phyloP scores from a whole-genome alignment of 2,329 filamentous ascomycete genomes.

The Dactylellina drechsleri region DNA sequence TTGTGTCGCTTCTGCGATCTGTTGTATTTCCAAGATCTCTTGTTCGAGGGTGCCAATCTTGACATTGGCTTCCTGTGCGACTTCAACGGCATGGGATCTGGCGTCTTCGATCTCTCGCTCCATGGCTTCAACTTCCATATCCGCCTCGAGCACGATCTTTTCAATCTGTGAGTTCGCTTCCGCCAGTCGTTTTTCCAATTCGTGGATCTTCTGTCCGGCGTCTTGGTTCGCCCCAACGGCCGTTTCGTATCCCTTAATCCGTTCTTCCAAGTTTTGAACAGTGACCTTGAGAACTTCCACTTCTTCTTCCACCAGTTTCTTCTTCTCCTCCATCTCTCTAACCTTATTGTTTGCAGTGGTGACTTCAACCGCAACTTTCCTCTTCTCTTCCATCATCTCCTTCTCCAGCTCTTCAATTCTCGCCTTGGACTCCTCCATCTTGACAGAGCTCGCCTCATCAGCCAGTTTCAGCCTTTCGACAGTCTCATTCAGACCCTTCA shows the following conservation, averaged over 20 bases:
- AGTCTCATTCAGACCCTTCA: conserved; percentile 49
- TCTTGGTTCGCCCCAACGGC: conserved; percentile 23
- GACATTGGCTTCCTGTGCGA: conserved; percentile 38
- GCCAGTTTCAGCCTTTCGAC: conserved; percentile 35
- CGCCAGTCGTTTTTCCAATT: conserved; percentile 30
- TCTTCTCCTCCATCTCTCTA: conserved; percentile 29
- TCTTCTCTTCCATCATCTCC: conserved; percentile 35
- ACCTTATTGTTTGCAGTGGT: conserved; percentile 13
- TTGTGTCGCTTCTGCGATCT: conserved; percentile 9
- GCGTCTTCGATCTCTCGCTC: conserved; percentile 44
- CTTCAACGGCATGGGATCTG: conserved; percentile 37
- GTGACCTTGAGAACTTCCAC: conserved; percentile 2
- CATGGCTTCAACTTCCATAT: conserved; percentile 44
- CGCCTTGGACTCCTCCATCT: conserved; percentile 34
- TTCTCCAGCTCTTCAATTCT: conserved; percentile 34
- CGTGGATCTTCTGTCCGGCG: conserved; percentile 11
- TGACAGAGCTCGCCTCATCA: conserved; percentile 35
- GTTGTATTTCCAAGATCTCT: conserved; percentile 16
- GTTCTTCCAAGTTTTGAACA: conserved; percentile 32
- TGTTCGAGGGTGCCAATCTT: conserved; percentile 32
- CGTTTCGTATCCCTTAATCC: conserved; percentile 24
- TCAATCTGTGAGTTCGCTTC: conserved; percentile 25
- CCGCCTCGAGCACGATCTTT: conserved; percentile 33
- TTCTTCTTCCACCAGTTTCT: conserved; percentile 2
- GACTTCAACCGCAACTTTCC: conserved; percentile 23